These are phyloP conservation scores for Vicia villosa DNA, from an alignment of 306 rosid genomes.

Conservation along the genomic window DNA sequence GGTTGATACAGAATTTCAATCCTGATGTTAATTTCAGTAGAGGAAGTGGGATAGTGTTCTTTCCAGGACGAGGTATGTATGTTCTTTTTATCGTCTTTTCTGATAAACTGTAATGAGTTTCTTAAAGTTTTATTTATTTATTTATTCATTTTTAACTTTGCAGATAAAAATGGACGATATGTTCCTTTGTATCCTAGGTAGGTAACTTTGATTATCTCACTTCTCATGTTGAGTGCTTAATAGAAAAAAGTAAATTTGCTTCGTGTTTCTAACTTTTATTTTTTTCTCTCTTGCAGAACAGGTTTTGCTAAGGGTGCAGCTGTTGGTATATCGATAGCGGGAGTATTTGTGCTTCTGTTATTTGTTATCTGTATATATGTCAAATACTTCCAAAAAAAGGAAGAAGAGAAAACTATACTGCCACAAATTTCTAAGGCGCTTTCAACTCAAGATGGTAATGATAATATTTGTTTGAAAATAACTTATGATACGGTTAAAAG, in stretches of 20 bases:
- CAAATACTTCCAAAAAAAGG: slow-evolving; percentile 49
- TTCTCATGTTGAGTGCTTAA: background rate
- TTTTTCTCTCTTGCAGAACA: slow-evolving; percentile 54
- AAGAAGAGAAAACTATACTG: slow-evolving; percentile 36
- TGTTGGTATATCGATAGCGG: slow-evolving; percentile 64
- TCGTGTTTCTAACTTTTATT: slow-evolving; percentile 18
- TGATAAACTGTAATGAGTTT: background rate
- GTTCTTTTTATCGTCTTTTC: background rate
- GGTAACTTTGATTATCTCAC: slow-evolving; percentile 43
- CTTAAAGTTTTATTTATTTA: slow-evolving; percentile 8
- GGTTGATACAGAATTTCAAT: slow-evolving; percentile 45
- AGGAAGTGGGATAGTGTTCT: slow-evolving; percentile 52
- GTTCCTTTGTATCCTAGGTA: slow-evolving; percentile 52
- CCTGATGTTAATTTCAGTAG: slow-evolving; percentile 54
- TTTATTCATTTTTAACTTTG: slow-evolving; percentile 28
- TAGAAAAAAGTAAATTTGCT: background rate
- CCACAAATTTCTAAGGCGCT: slow-evolving; percentile 41
- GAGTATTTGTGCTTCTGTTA: slow-evolving; percentile 49
- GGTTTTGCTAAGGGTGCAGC: slow-evolving; percentile 52
- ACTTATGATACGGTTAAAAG: background rate
- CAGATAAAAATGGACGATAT: slow-evolving; percentile 62
- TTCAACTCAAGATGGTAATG: slow-evolving; percentile 50
- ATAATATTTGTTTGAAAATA: slow-evolving; percentile 29
- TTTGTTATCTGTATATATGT: slow-evolving; percentile 47
- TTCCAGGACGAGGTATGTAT: slow-evolving; percentile 67